phyloP scores from a whole-genome alignment of 768 basidiomycete species.

The Suillus variegatus region DNA sequence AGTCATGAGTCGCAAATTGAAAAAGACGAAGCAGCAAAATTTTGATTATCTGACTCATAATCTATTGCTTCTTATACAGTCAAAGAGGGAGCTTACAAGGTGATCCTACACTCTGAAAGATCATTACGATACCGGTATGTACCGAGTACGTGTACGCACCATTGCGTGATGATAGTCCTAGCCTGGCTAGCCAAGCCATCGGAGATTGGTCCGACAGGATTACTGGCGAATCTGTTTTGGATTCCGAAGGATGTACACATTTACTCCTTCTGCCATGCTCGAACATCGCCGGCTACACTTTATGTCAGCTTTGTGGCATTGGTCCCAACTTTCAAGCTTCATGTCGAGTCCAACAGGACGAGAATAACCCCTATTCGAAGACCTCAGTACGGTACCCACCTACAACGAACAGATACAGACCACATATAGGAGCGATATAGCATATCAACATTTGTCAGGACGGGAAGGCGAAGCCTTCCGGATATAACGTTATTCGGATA shows the following conservation, averaged over 20 bases:
- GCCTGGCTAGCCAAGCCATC: not conserved
- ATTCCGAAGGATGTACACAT: not conserved
- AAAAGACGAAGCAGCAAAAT: not conserved
- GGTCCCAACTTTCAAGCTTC: not conserved
- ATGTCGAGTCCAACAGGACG: not conserved
- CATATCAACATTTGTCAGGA: not conserved
- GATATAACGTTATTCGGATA: not conserved
- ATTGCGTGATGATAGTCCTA: not conserved
- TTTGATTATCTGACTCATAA: not conserved
- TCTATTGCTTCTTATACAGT: conserved; percentile 3
- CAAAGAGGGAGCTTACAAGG: not conserved
- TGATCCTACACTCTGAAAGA: not conserved
- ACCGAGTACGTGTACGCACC: not conserved
- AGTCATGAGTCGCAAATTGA: not conserved
- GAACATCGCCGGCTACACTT: too few species aligned
- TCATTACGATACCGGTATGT: not conserved
- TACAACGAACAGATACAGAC: not conserved
- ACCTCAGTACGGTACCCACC: not conserved
- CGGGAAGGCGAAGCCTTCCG: not conserved
- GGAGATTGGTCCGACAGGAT: not conserved
- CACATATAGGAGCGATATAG: not conserved
- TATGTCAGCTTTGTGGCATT: too few species aligned
- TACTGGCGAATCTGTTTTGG: not conserved
- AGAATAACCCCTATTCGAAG: not conserved
- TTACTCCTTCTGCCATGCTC: not conserved